phyloP scores from a whole-genome alignment of 208 protist species.

The Baffinella frigidus region DNA sequence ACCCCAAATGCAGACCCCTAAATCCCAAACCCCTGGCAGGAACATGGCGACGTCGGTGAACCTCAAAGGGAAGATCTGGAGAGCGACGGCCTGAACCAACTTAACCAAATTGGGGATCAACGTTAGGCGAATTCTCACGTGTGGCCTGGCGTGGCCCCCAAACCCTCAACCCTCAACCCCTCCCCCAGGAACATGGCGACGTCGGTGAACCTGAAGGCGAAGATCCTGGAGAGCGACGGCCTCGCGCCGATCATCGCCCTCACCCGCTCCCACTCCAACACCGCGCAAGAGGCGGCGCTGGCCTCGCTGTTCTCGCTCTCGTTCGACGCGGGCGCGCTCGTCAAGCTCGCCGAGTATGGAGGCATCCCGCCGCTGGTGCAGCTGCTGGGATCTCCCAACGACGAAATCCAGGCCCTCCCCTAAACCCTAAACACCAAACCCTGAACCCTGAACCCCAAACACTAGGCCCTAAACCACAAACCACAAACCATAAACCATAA shows the following conservation, averaged over 20 bases:
- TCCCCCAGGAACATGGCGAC: neutral
- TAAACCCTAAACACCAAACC: too few relatives aligned
- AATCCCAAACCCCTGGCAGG: too few relatives aligned
- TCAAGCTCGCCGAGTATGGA: conserved; percentile 57
- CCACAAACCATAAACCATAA: too few relatives aligned
- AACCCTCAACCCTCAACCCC: too few relatives aligned
- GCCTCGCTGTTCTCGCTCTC: conserved; percentile 12
- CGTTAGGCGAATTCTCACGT: too few relatives aligned
- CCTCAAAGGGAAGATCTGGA: conserved; percentile 43
- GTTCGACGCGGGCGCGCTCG: neutral
- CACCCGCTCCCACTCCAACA: neutral
- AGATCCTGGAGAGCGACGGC: conserved; percentile 44
- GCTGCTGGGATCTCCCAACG: conserved; percentile 30
- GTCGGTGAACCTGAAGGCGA: neutral
- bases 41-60: neutral
- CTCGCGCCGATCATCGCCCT: conserved; percentile 61
- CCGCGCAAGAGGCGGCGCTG: conserved; percentile 35
- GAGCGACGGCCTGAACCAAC: conserved; percentile 54
- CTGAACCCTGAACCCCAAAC: too few relatives aligned
- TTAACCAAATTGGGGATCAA: too few relatives aligned
- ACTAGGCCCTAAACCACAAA: too few relatives aligned
- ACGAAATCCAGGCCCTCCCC: conserved; percentile 36
- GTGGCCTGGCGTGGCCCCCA: too few relatives aligned
- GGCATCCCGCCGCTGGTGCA: conserved; percentile 54
- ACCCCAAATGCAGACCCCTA: too few relatives aligned